Evolutionary conservation across 768 basidiomycete species (phyloP).

Genomic region (Lyophyllum atratum): DNA sequence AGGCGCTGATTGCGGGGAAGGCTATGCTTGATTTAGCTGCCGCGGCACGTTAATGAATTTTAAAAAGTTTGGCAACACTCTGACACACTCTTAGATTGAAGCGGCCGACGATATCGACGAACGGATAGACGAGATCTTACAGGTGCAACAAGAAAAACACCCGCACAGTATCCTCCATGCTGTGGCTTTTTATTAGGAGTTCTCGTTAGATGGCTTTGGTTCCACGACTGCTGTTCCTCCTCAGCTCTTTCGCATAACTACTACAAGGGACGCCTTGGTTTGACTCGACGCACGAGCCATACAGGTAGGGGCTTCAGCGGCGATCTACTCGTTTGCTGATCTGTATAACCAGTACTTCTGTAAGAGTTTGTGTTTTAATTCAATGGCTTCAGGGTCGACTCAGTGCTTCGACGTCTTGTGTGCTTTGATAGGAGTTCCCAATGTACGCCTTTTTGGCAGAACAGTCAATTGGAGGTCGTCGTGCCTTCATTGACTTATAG

Average conservation of each 20-base stretch:
- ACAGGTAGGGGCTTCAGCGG: not conserved
- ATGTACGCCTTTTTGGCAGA: too few species aligned
- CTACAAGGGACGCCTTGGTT: not conserved
- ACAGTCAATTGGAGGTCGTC: too few species aligned
- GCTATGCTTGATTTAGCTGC: conserved; percentile 91
- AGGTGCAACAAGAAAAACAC: conserved; percentile 83
- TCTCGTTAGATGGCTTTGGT: not conserved
- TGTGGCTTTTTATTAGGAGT: conserved; percentile 79
- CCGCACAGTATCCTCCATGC: conserved; percentile 91
- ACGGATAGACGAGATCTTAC: conserved; percentile 86
- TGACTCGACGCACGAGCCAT: not conserved
- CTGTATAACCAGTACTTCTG: not conserved
- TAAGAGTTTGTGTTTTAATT: not conserved
- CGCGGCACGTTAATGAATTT: conserved; percentile 59
- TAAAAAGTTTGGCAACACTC: conserved; percentile 6
- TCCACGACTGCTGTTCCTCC: not conserved
- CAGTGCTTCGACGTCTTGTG: not conserved
- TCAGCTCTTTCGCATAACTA: not conserved
- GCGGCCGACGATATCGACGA: conserved; percentile 84
- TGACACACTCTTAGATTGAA: conserved; percentile 67
- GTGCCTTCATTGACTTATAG: too few species aligned
- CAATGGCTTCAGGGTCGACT: not conserved
- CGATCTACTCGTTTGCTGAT: not conserved
- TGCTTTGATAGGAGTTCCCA: not conserved
- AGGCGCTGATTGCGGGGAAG: conserved; percentile 93